Evolutionary conservation across 805 yeast species (phyloP), one percentile per base, ranked within the genome.

Genomic region (Myxozyma geophila): DNA sequence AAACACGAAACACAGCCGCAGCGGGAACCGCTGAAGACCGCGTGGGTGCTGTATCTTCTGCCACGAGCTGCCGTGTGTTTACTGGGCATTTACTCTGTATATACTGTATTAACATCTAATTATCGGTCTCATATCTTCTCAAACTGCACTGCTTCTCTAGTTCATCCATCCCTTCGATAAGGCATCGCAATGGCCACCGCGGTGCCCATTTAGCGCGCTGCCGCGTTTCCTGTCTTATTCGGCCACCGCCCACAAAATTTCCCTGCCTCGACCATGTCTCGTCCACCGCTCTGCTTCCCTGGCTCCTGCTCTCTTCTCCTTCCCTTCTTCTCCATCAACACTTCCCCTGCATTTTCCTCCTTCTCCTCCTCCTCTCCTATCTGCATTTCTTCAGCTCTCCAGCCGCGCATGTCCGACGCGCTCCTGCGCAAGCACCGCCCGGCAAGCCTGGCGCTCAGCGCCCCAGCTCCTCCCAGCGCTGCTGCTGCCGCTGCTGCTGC

Each of bases 391-490:
- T 19, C 12, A 36, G 23, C 3, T 15, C 35, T 8, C 40, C 7
- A 12, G 15, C 35, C 43, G 58, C 46, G 53, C 47, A 47, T 47
- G 59, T 19, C 59, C 15, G 47, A 50, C 56, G 51, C 61, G 41
- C 43, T 46, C 33, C 86, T 79, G 68, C 64, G 68, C 58, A 62
- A 59, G 55, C 58, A 46, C 46, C 57, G 66, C 35, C 64, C 67
- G 39, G 57, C 60, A 37, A 51, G 46, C 49, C 63, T 65, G 21
- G 68, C 64, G 9, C 53, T 65, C 40, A 28, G 28, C 28, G 28
- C 28, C 28, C 28, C 28, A 28, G 54, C 55, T 13, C 40, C 37
- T 33, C 53, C 47, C 40, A 54, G 58, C 13, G 37, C 35, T 10
- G 41, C 51, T 46, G 13, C 50, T 33, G 7, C 50, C 36, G 7